Evolutionary conservation across 202 grass and related monocot species (phyloP).

Genomic region (Alloteropsis angusta): DNA sequence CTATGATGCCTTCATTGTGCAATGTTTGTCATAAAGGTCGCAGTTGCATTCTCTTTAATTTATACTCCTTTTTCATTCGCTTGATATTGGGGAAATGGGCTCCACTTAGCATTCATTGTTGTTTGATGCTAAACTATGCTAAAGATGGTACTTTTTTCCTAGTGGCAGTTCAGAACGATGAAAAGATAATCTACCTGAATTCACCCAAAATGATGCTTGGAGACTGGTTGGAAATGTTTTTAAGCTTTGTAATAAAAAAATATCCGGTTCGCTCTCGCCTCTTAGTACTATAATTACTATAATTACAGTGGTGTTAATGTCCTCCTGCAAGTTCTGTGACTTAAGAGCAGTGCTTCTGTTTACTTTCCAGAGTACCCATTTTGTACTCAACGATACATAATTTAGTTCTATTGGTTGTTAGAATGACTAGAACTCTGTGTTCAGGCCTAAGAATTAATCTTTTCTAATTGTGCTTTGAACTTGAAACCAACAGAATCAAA

Average conservation of each 20-base stretch:
- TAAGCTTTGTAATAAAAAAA: not conserved
- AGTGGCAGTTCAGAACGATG: not conserved
- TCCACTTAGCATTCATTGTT: not conserved
- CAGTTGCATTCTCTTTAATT: not conserved
- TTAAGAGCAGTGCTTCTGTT: not conserved
- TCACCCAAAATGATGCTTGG: not conserved
- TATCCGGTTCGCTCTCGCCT: not conserved
- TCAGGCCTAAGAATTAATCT: not conserved
- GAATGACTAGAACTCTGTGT: not conserved
- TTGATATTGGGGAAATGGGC: not conserved
- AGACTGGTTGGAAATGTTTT: not conserved
- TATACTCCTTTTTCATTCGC: not conserved
- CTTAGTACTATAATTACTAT: not conserved
- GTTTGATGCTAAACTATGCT: slow-evolving; percentile 4
- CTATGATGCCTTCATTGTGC: not conserved
- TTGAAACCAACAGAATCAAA: not conserved
- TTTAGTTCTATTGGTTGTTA: not conserved
- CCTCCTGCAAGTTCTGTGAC: not conserved
- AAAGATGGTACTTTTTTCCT: not conserved
- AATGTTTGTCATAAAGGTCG: not conserved
- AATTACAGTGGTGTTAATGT: not conserved
- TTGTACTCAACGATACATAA: not conserved
- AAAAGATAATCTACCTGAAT: not conserved
- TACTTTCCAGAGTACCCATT: not conserved
- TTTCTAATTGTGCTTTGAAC: not conserved